A percentile compares a stretch with the other conserved stretches of the same genome.
phyloP scores from a whole-genome alignment of 1,284 basidiomycete genomes.

The Amylostereum areolatum region DNA sequence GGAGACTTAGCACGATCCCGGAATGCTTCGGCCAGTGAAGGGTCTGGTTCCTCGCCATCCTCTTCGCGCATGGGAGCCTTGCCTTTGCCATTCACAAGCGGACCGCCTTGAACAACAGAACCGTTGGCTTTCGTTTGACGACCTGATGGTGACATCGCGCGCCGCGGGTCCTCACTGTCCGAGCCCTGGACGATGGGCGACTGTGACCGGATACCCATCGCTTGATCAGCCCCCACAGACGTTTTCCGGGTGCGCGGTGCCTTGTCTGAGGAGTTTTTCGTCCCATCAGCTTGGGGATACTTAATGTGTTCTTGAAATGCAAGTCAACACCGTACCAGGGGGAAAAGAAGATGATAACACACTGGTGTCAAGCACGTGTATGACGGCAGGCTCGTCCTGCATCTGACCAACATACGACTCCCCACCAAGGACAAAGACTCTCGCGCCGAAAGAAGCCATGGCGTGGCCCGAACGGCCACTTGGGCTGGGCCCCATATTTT shows the following conservation, averaged over 20 bases:
- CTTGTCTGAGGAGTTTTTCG: conserved; percentile 35
- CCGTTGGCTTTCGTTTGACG: background rate
- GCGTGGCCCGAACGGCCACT: conserved; percentile 63
- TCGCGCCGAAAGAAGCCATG: conserved; percentile 59
- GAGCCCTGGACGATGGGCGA: conserved; percentile 43
- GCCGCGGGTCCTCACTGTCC: conserved; percentile 52
- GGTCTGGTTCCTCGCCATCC: conserved; percentile 40
- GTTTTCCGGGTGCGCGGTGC: conserved; percentile 29
- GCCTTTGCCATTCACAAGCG: conserved; percentile 30
- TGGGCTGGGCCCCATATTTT: conserved; percentile 71
- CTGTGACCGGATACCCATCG: conserved; percentile 43
- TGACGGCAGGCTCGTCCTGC: conserved; percentile 75
- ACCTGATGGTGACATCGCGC: conserved; percentile 52
- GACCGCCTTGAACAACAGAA: background rate
- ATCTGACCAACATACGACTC: conserved; percentile 78
- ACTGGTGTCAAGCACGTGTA: conserved; percentile 92
- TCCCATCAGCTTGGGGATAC: conserved; percentile 66
- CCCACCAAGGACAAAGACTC: conserved; percentile 70
- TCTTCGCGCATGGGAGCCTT: conserved; percentile 51
- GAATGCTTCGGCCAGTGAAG: conserved; percentile 14
- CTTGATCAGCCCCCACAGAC: conserved; percentile 25
- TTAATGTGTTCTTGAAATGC: conserved; percentile 79
- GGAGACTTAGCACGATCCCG: conserved; percentile 51
- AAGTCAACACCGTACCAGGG: conserved; percentile 5
- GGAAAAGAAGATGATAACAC: conserved; percentile 10